Conservation (phyloP, 495 filamentous ascomycete genomes). For the Ascodesmis nigricans region DNA sequence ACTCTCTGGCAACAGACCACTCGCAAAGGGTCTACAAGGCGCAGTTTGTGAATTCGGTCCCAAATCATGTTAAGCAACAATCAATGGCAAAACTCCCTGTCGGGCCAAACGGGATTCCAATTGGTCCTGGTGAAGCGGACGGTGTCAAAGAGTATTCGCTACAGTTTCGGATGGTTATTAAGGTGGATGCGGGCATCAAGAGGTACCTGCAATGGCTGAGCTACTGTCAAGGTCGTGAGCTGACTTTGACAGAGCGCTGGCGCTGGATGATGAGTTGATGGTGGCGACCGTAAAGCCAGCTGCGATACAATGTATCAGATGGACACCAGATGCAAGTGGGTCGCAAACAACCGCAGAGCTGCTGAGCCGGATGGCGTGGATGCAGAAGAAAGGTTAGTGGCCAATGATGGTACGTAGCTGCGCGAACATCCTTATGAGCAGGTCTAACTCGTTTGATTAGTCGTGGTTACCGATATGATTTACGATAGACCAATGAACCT, state of each 20-base stretch:
- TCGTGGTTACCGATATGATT: constrained; percentile 47
- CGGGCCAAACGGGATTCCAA: constrained; percentile 31
- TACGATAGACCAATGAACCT: constrained; percentile 96
- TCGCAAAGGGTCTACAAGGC: constrained; percentile 66
- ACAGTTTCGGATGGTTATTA: constrained; percentile 91
- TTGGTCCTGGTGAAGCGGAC: constrained; percentile 49
- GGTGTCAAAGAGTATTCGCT: constrained; percentile 70
- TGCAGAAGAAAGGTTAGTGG: constrained; percentile 44
- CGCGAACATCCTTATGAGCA: constrained; percentile 3
- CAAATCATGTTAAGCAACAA: constrained; percentile 52
- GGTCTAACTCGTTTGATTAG: constrained; percentile 3
- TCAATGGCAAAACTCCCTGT: constrained; percentile 36
- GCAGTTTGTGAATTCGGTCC: constrained; percentile 38
- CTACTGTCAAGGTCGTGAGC: neutral
- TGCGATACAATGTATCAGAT: constrained; percentile 87
- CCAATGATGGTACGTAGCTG: neutral
- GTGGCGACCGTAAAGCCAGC: constrained; percentile 85
- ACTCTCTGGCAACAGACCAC: constrained; percentile 70
- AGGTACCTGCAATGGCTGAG: constrained; percentile 23
- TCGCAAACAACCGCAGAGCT: constrained; percentile 81
- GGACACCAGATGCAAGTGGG: constrained; percentile 61
- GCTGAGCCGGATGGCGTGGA: constrained; percentile 63
- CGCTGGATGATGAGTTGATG: constrained; percentile 78
- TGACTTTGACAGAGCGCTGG: constrained; percentile 37
- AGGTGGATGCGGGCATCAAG: constrained; percentile 86